These are phyloP conservation scores for Aspergillus kassunensis DNA, from an alignment of 495 filamentous ascomycete species.

Conservation along the genomic window DNA sequence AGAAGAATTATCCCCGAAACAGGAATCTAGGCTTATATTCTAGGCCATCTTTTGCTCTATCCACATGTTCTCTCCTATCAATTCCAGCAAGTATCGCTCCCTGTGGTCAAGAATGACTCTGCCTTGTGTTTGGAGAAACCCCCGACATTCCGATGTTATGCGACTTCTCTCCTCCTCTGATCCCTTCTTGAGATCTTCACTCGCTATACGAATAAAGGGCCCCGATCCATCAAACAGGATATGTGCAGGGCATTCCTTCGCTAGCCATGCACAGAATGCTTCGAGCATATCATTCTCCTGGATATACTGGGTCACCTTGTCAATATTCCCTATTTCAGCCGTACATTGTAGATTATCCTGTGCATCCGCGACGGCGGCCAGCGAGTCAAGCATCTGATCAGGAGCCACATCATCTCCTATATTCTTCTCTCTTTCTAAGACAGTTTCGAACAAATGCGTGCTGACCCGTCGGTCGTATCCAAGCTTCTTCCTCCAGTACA, in stretches of 20 bases:
- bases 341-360: neutral
- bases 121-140: neutral
- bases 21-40: too few relatives aligned
- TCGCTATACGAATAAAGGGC: neutral
- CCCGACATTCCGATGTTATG: neutral
- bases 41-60: neutral
- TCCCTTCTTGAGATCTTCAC: neutral
- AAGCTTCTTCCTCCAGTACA: conserved; percentile 41
- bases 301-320: neutral
- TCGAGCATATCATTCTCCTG: neutral
- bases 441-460: neutral
- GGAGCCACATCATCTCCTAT: neutral
- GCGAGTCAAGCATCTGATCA: neutral
- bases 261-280: neutral
- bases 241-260: too few relatives aligned
- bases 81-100: conserved; percentile 1
- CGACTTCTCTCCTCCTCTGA: neutral
- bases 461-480: conserved; percentile 41
- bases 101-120: neutral
- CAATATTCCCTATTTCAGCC: neutral
- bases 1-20: neutral
- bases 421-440: neutral
- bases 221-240: too few relatives aligned
- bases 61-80: conserved; percentile 1
- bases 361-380: neutral